phyloP scores from a whole-genome alignment of 495 filamentous ascomycete genomes.

The Talaromyces wortmannii region DNA sequence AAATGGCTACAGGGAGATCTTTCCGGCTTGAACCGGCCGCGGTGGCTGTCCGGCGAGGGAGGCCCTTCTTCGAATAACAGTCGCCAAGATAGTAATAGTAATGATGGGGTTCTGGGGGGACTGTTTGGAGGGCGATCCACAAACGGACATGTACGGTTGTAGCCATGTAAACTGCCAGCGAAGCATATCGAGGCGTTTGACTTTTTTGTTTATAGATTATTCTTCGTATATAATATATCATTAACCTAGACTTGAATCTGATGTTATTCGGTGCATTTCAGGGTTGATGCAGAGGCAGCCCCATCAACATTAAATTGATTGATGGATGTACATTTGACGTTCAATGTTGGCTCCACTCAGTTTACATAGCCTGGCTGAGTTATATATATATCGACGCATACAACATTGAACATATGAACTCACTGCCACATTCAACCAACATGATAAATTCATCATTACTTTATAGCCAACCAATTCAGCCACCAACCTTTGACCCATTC shows the following conservation, averaged over 20 bases:
- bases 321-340: too few species aligned
- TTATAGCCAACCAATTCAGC: too few species aligned
- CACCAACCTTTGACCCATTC: too few species aligned
- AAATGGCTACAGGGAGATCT: constrained; percentile 68
- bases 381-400: too few species aligned
- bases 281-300: constrained; percentile 19
- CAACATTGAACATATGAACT: too few species aligned
- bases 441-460: too few species aligned
- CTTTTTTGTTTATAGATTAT: constrained; percentile 17
- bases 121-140: constrained; percentile 8
- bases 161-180: neutral
- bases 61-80: neutral
- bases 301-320: neutral
- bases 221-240: constrained; percentile 9
- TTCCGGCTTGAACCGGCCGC: constrained; percentile 63
- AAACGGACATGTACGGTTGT: constrained; percentile 1
- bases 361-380: too few species aligned
- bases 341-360: too few species aligned
- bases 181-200: neutral
- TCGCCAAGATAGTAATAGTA: constrained; percentile 4
- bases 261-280: constrained; percentile 2
- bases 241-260: neutral
- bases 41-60: constrained; percentile 58
- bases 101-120: constrained; percentile 14
- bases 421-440: too few species aligned